phyloP scores from a whole-genome alignment of 441 rosid genomes.

The Syzygium syzygioides region DNA sequence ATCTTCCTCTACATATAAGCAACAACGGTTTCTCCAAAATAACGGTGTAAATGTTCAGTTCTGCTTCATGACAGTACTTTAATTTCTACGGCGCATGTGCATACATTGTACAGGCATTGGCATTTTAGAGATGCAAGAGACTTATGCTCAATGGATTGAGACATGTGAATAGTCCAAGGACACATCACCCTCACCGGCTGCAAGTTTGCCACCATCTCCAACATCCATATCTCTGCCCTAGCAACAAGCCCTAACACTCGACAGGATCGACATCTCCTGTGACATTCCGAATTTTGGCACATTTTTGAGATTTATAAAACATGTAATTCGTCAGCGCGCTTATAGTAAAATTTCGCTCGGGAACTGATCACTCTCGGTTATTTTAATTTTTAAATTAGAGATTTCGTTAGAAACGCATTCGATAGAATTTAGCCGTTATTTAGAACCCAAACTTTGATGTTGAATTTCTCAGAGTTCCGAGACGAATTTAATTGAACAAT shows the following conservation, averaged over 20 bases:
- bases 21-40: neutral
- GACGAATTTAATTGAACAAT: too few species aligned
- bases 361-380: too few species aligned
- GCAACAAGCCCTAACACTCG: slow-evolving; percentile 53
- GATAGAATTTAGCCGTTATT: too few species aligned
- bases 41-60: neutral
- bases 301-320: too few species aligned
- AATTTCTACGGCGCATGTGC: neutral
- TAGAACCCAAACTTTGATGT: too few species aligned
- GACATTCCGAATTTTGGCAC: too few species aligned
- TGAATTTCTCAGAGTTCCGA: too few species aligned
- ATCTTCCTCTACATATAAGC: neutral
- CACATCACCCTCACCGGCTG: slow-evolving; percentile 25
- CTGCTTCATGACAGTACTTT: neutral
- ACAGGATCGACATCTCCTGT: slow-evolving; percentile 39
- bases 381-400: too few species aligned
- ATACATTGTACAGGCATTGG: slow-evolving; percentile 23
- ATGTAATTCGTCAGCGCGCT: too few species aligned
- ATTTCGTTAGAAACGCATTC: too few species aligned
- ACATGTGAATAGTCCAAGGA: slow-evolving; percentile 25
- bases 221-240: slow-evolving; percentile 33
- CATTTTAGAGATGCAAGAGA: slow-evolving; percentile 25
- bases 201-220: slow-evolving; percentile 22
- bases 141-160: slow-evolving; percentile 25
- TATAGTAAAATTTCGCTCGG: too few species aligned